Percentiles rank a stretch among this genome's conserved stretches.
Evolutionary conservation across 2,329 filamentous ascomycete species (phyloP).

Genomic region (Sporothrix humicola): DNA sequence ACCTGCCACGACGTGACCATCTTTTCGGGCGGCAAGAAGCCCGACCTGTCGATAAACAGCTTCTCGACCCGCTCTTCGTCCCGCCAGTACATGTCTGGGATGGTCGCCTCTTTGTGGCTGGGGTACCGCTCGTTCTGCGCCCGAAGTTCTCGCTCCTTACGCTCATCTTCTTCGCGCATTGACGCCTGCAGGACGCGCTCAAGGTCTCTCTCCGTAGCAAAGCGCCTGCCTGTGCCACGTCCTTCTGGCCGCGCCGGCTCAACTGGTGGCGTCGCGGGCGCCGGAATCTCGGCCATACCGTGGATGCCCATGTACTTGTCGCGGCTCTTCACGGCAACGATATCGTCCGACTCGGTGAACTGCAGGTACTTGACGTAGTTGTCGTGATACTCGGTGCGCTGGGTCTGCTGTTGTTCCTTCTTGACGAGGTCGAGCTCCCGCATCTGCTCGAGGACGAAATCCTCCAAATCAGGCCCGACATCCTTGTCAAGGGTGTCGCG

Average conservation of each 20-base stretch:
- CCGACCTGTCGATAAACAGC: slow-evolving; percentile 69
- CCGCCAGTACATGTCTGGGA: slow-evolving; percentile 72
- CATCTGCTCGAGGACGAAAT: slow-evolving; percentile 55
- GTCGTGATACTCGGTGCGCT: slow-evolving; percentile 51
- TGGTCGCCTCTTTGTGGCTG: slow-evolving; percentile 75
- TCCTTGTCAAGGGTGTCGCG: slow-evolving; percentile 52
- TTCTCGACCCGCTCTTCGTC: slow-evolving; percentile 63
- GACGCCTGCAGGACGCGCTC: slow-evolving; percentile 75
- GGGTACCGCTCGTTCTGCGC: slow-evolving; percentile 72
- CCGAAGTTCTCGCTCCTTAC: slow-evolving; percentile 68
- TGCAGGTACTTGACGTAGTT: slow-evolving; percentile 60
- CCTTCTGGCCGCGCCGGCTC: slow-evolving; percentile 64
- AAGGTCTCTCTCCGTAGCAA: slow-evolving; percentile 74
- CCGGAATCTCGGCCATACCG: slow-evolving; percentile 46
- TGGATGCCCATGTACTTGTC: slow-evolving; percentile 56
- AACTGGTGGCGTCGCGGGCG: slow-evolving; percentile 47
- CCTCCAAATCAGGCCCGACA: slow-evolving; percentile 49
- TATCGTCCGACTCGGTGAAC: slow-evolving; percentile 62
- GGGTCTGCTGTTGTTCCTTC: slow-evolving; percentile 48
- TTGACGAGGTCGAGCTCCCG: slow-evolving; percentile 50
- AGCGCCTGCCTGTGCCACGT: slow-evolving; percentile 60
- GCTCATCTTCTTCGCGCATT: slow-evolving; percentile 71
- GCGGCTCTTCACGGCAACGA: slow-evolving; percentile 59
- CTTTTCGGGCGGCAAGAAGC: slow-evolving; percentile 67
- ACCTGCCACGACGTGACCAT: slow-evolving; percentile 74